Conservation (phyloP, 164 flowering plant genomes). For the Vitis amurensis region DNA sequence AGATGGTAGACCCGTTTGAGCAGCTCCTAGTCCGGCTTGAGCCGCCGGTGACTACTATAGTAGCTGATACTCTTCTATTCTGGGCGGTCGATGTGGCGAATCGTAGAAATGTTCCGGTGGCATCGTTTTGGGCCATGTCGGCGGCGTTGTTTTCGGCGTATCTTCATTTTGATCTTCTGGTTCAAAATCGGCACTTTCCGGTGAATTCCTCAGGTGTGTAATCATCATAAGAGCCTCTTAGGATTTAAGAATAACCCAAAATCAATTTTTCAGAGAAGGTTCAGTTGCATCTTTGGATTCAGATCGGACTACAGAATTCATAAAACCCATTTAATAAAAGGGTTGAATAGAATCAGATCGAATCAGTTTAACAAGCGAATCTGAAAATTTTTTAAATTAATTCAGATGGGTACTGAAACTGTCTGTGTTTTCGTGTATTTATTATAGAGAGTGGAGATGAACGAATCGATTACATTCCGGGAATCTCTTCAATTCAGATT, state of each 20-base stretch:
- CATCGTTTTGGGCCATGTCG: conserved; percentile 19
- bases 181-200: conserved; percentile 1
- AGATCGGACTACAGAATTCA: too few relatives aligned
- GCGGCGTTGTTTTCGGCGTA: conserved; percentile 12
- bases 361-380: too few relatives aligned
- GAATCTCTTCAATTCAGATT: conserved; percentile 8
- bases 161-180: conserved; percentile 4
- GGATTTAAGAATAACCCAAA: too few relatives aligned
- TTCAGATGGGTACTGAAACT: too few relatives aligned
- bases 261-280: too few relatives aligned
- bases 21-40: conserved; percentile 19
- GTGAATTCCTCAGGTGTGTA: conserved; percentile 13
- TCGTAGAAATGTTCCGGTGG: conserved; percentile 22
- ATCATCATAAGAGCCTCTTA: too few relatives aligned
- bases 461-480: conserved; percentile 9
- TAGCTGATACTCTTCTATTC: conserved; percentile 13
- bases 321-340: too few relatives aligned
- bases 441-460: conserved; percentile 4
- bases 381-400: not conserved
- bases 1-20: conserved; percentile 27
- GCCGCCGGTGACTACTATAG: conserved; percentile 7
- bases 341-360: too few relatives aligned
- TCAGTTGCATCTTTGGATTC: too few relatives aligned
- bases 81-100: conserved; percentile 16
- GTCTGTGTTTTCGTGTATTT: not conserved